Conservation (phyloP, 202 grass and related monocot genomes). For the Carex arenaria region DNA sequence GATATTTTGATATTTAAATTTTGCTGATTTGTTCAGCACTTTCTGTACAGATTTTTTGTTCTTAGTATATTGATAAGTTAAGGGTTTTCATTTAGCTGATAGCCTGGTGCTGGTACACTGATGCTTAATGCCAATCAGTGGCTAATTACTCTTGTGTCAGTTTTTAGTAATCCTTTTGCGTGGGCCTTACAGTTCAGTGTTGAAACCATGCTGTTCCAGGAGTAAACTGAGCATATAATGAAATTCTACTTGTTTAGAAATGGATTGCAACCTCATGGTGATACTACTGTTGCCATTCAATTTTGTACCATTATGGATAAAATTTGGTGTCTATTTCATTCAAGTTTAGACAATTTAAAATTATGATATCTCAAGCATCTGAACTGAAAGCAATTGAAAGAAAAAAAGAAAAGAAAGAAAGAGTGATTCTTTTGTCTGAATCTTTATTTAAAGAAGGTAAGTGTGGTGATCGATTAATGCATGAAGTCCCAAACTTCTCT, state of each 20-base stretch:
- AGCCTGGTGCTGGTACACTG: background rate
- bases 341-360: background rate
- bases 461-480: background rate
- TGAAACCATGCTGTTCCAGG: background rate
- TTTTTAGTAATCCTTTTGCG: background rate
- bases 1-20: background rate
- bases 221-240: background rate
- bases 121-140: background rate
- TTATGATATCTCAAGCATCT: background rate
- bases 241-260: background rate
- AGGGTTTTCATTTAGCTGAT: background rate
- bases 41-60: background rate
- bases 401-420: background rate
- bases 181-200: background rate
- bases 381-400: background rate
- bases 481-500: background rate
- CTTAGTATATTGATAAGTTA: background rate
- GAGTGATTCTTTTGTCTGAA: background rate
- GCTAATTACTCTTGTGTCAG: background rate
- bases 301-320: background rate
- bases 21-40: background rate
- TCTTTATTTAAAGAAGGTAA: background rate
- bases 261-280: background rate
- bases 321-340: background rate
- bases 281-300: background rate